Evolutionary conservation across 352 stramenopile genomes (phyloP).

Genomic region (Pythium brassicae): DNA sequence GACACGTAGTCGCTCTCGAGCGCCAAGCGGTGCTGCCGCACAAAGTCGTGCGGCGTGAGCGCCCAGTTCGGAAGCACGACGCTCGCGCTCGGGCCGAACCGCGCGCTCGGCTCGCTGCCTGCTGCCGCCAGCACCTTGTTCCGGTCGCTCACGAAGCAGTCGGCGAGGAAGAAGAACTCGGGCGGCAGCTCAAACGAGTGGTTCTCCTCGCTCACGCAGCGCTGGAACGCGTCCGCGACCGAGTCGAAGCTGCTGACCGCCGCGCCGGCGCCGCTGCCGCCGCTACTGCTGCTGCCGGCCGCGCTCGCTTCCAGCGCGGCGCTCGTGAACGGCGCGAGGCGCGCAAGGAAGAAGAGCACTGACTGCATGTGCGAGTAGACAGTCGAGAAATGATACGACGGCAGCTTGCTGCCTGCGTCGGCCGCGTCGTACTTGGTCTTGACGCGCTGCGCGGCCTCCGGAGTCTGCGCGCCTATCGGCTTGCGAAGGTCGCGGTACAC

Average conservation of each 20-base stretch:
- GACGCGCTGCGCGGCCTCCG: constrained; percentile 85
- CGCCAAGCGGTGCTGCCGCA: constrained; percentile 93
- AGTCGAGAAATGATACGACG: constrained; percentile 71
- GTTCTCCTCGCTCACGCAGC: constrained; percentile 49
- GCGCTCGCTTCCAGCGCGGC: constrained; percentile 30
- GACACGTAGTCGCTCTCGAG: constrained; percentile 99
- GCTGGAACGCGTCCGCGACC: constrained; percentile 47
- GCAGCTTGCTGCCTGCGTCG: constrained; percentile 44
- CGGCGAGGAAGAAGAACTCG: constrained; percentile 78
- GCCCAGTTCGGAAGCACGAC: constrained; percentile 96
- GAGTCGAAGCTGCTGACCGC: constrained; percentile 60
- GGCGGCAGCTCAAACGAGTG: constrained; percentile 70
- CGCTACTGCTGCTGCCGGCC: constrained; percentile 4
- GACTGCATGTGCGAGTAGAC: constrained; percentile 70
- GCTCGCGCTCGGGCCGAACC: constrained; percentile 59
- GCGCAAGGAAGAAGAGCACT: constrained; percentile 73
- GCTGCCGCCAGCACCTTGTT: constrained; percentile 54
- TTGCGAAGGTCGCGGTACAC: constrained; percentile 95
- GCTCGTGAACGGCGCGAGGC: constrained; percentile 62
- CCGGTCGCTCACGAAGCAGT: constrained; percentile 60
- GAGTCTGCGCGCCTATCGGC: constrained; percentile 92
- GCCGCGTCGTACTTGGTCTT: constrained; percentile 75
- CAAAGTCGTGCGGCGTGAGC: constrained; percentile 93
- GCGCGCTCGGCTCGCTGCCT: constrained; percentile 28
- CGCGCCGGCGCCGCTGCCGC: not conserved